Evolutionary conservation across 1,139 yeast genomes (phyloP).

Genomic region (Kluyveromyces marxianus): DNA sequence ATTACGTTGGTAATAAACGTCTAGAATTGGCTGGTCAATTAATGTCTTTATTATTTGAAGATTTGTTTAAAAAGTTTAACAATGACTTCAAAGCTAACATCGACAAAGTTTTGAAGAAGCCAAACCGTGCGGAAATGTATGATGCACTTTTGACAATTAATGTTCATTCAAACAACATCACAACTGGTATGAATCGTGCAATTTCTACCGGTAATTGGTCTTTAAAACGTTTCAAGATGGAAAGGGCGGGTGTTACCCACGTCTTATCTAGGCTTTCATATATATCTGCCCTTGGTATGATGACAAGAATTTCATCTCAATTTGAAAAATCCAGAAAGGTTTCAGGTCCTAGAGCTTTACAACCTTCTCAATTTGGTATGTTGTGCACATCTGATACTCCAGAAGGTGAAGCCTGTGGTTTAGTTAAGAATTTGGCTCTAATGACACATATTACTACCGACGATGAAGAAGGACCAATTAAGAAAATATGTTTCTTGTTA

Average conservation of each 20-base stretch:
- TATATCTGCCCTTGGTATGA: constrained; percentile 96
- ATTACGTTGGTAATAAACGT: constrained; percentile 96
- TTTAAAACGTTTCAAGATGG: constrained; percentile 97
- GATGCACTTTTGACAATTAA: constrained; percentile 86
- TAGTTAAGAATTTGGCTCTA: constrained; percentile 89
- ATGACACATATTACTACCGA: constrained; percentile 99
- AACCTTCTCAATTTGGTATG: constrained; percentile 99
- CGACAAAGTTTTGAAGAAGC: constrained; percentile 88
- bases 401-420: constrained; percentile 99
- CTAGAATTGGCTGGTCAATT: constrained; percentile 95
- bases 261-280: constrained; percentile 85
- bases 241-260: constrained; percentile 98
- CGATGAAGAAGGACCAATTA: constrained; percentile 89
- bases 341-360: constrained; percentile 97
- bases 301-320: constrained; percentile 98
- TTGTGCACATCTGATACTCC: constrained; percentile 98
- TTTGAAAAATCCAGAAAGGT: constrained; percentile 97
- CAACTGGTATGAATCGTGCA: constrained; percentile 92
- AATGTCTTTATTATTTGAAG: constrained; percentile 91
- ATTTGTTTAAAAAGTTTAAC: constrained; percentile 91
- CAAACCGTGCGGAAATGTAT: constrained; percentile 90
- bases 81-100: constrained; percentile 88
- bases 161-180: constrained; percentile 85
- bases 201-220: constrained; percentile 99
- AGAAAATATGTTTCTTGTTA: constrained; percentile 63